Evolutionary conservation across 257 asterid species (phyloP).

Genomic region (Sherardia arvensis): DNA sequence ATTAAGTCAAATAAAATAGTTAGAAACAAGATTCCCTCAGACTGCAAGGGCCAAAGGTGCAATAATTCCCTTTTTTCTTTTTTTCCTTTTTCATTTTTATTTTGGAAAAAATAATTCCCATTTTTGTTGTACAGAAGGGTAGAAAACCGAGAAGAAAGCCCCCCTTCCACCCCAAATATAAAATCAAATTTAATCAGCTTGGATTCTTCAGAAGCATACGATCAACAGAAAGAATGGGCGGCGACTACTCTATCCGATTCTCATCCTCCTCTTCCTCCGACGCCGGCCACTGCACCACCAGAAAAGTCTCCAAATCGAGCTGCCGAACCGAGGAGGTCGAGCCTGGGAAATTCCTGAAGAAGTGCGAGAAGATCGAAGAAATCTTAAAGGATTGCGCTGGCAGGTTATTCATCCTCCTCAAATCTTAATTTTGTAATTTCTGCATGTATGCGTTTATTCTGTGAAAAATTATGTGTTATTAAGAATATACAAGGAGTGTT

Average conservation of each 20-base stretch:
- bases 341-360: slow-evolving; percentile 71
- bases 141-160: background rate
- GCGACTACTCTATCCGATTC: background rate
- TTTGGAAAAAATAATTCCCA: no score
- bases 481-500: no score
- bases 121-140: background rate
- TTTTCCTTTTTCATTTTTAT: no score
- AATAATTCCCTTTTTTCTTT: background rate
- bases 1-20: no score
- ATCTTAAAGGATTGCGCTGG: slow-evolving; percentile 64
- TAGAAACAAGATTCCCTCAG: background rate
- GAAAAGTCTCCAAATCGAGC: slow-evolving; percentile 56
- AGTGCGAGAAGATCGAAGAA: slow-evolving; percentile 75
- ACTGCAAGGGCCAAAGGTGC: background rate
- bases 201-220: background rate
- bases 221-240: slow-evolving; percentile 32
- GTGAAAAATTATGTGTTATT: background rate
- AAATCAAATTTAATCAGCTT: background rate
- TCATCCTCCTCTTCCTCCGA: slow-evolving; percentile 18
- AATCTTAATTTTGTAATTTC: background rate
- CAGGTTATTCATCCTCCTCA: slow-evolving; percentile 31
- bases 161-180: background rate
- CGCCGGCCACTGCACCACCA: slow-evolving; percentile 32
- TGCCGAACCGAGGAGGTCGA: slow-evolving; percentile 79
- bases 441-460: background rate